Conservation (phyloP, 768 basidiomycete species). For the Suillus clintonianus region DNA sequence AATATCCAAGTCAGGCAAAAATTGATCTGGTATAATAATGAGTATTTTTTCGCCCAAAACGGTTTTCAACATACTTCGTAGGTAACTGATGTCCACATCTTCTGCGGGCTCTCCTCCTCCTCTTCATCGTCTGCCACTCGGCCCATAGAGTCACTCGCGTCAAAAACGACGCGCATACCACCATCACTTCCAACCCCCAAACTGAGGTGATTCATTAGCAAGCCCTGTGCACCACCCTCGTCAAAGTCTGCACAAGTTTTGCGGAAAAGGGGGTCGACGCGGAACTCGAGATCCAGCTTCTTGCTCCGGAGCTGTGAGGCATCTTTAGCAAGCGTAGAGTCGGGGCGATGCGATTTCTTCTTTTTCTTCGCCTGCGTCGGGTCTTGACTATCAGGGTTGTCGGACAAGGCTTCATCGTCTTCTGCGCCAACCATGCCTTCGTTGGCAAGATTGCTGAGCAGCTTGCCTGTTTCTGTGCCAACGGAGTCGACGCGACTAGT, state of each 20-base stretch:
- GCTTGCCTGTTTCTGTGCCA: conserved; percentile 93
- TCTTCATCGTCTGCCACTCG: conserved; percentile 74
- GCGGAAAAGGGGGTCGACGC: conserved; percentile 94
- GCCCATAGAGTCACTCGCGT: conserved; percentile 88
- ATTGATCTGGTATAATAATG: conserved; percentile 50
- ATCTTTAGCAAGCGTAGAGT: conserved; percentile 89
- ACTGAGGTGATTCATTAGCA: conserved; percentile 94
- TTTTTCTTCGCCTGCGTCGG: conserved; percentile 55
- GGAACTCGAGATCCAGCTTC: conserved; percentile 93
- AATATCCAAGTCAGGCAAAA: conserved; percentile 67
- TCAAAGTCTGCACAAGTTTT: conserved; percentile 99
- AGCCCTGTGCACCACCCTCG: conserved; percentile 93
- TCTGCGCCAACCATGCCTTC: conserved; percentile 60
- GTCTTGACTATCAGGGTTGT: conserved; percentile 66
- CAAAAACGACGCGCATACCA: conserved; percentile 89
- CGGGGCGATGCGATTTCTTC: conserved; percentile 69
- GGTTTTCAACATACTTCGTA: conserved; percentile 52
- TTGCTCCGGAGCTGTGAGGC: conserved; percentile 81
- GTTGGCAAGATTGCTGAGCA: conserved; percentile 83
- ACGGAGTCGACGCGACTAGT: conserved; percentile 97
- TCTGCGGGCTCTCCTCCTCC: conserved; percentile 63
- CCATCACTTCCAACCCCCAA: conserved; percentile 78
- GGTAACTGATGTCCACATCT: conserved; percentile 61
- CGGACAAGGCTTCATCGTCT: conserved; percentile 61
- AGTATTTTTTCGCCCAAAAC: conserved; percentile 1